phyloP scores from a whole-genome alignment of 345 rosid species.

The Gossypium ekmanianum region DNA sequence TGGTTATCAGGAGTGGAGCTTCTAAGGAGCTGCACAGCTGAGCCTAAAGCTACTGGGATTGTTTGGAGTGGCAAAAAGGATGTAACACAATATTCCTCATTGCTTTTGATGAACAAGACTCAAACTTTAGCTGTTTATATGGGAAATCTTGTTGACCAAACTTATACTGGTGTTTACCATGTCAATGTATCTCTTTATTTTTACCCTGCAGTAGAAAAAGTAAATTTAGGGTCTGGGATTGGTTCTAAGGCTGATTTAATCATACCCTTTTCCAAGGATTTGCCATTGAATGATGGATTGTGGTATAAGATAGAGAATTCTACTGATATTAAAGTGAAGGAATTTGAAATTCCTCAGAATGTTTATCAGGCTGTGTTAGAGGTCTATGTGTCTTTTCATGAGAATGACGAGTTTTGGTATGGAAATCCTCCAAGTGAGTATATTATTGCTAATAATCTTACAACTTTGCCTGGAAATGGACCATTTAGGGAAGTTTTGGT shows the following conservation, averaged over 20 bases:
- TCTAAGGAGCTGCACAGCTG: slow-evolving; percentile 91
- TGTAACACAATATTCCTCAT: slow-evolving; percentile 67
- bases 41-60: slow-evolving; percentile 64
- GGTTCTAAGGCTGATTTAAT: slow-evolving; percentile 64
- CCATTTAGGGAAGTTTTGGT: slow-evolving; percentile 88
- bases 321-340: not conserved
- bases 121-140: slow-evolving; percentile 57
- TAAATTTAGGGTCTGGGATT: slow-evolving; percentile 22
- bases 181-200: slow-evolving; percentile 58
- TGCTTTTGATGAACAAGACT: slow-evolving; percentile 54
- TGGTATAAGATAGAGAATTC: not conserved
- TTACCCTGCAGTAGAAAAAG: slow-evolving; percentile 38
- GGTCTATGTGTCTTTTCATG: not conserved
- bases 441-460: slow-evolving; percentile 53
- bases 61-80: slow-evolving; percentile 76
- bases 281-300: slow-evolving; percentile 61
- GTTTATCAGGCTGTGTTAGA: not conserved
- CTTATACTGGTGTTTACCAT: slow-evolving; percentile 75
- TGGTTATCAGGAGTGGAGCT: slow-evolving; percentile 89
- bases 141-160: slow-evolving; percentile 55
- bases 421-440: slow-evolving; percentile 63
- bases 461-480: slow-evolving; percentile 54
- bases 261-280: slow-evolving; percentile 61
- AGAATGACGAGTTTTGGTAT: slow-evolving; percentile 84
- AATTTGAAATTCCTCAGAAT: not conserved